phyloP scores from a whole-genome alignment of 2,329 filamentous ascomycete species.

The Diaporthe capsici region DNA sequence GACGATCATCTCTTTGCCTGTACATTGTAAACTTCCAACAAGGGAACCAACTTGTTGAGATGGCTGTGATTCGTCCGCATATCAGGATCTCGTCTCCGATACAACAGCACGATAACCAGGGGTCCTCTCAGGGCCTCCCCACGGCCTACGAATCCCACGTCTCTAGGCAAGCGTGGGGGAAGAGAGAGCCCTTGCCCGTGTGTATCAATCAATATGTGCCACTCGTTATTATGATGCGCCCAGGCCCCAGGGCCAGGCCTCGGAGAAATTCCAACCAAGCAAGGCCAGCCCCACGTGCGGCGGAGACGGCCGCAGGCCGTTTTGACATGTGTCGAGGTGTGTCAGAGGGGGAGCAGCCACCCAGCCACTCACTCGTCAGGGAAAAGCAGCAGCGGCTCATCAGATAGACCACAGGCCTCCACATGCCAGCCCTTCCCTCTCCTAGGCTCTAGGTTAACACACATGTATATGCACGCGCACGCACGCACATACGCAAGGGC shows the following conservation, averaged over 20 bases:
- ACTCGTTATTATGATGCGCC: background rate
- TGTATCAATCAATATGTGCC: background rate
- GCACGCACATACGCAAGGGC: background rate
- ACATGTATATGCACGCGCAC: background rate
- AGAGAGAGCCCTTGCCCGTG: background rate
- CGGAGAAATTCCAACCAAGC: background rate
- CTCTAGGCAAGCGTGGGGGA: slow-evolving; percentile 15
- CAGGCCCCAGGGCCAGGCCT: background rate
- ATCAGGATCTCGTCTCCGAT: background rate
- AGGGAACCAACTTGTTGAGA: too few relatives aligned
- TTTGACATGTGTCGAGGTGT: slow-evolving; percentile 8
- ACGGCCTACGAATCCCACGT: background rate
- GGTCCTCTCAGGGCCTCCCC: slow-evolving; percentile 1
- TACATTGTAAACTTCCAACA: too few relatives aligned
- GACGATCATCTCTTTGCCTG: background rate
- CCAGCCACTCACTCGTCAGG: background rate
- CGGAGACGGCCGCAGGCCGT: slow-evolving; percentile 11
- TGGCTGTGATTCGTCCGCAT: background rate
- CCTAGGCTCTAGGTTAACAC: background rate
- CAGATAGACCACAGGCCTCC: background rate
- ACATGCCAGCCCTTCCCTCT: background rate
- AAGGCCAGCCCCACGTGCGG: slow-evolving; percentile 11
- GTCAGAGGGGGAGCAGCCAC: background rate
- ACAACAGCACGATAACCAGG: background rate
- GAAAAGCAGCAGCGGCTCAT: background rate